phyloP scores from a whole-genome alignment of 345 rosid species.

The Camelina sativa region DNA sequence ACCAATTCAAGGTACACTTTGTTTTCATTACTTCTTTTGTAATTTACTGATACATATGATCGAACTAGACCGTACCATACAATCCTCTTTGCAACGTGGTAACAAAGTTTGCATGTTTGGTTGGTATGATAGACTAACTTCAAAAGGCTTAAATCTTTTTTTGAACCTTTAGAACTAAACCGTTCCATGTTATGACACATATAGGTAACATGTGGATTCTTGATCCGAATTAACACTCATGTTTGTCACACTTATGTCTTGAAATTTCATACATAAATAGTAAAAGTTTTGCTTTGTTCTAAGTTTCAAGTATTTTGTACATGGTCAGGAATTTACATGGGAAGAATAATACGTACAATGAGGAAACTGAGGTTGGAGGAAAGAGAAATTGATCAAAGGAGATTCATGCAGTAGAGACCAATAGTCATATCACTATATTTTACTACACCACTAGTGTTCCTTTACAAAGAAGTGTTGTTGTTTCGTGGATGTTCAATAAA shows the following conservation, averaged over 20 bases:
- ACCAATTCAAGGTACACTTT: conserved; percentile 11
- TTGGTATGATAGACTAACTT: neutral
- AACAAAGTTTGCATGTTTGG: neutral
- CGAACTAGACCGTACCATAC: neutral
- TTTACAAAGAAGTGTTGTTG: neutral
- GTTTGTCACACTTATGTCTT: neutral
- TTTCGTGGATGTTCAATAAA: neutral
- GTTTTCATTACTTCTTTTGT: neutral
- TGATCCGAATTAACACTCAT: neutral
- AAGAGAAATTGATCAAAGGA: neutral
- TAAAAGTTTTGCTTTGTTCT: neutral
- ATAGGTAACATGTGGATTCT: neutral
- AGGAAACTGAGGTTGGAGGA: conserved; percentile 10
- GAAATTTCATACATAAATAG: neutral
- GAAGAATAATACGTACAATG: neutral
- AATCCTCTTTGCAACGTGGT: neutral
- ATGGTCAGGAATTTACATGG: neutral
- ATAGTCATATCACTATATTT: neutral
- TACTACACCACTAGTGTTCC: neutral
- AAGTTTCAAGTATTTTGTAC: neutral
- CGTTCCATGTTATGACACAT: neutral
- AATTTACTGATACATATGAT: neutral
- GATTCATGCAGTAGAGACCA: conserved; percentile 1
- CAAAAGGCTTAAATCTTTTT: neutral
- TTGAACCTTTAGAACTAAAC: neutral